Conservation (phyloP, 2,329 filamentous ascomycete genomes). For the Venturia asperata region DNA sequence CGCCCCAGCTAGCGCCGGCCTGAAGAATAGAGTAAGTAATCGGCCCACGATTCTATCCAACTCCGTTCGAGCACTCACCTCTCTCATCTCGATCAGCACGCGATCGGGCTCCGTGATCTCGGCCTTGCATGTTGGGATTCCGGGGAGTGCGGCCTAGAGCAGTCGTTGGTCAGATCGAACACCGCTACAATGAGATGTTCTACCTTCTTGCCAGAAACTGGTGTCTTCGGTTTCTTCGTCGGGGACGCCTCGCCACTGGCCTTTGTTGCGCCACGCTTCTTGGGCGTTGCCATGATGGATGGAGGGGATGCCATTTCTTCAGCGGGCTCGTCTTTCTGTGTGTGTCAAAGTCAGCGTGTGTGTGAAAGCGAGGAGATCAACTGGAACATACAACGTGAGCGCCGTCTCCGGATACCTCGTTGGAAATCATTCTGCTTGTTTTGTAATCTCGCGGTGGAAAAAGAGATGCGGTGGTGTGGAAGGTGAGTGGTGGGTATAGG, state of each 20-base stretch:
- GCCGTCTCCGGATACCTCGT: too few species aligned
- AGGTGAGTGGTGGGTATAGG: neutral
- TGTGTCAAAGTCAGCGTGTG: neutral
- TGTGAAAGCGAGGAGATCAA: neutral
- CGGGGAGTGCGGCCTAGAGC: neutral
- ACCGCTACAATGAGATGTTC: neutral
- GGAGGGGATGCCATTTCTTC: neutral
- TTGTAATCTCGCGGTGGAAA: neutral
- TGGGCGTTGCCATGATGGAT: neutral
- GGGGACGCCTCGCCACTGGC: neutral
- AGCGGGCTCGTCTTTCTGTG: neutral
- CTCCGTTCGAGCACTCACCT: neutral
- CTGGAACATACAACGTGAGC: neutral
- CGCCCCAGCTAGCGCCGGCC: neutral
- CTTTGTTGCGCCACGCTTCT: neutral
- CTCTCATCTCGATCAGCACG: neutral
- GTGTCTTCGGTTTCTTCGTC: neutral
- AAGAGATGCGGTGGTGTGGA: neutral
- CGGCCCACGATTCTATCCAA: neutral
- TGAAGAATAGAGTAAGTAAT: neutral
- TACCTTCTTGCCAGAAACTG: neutral
- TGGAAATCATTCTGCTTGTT: neutral
- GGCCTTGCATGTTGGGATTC: constrained; percentile 2
- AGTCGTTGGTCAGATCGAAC: neutral
- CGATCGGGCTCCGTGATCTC: neutral